Conservation (phyloP, 352 stramenopile species). For the Pythium aristosporum region DNA sequence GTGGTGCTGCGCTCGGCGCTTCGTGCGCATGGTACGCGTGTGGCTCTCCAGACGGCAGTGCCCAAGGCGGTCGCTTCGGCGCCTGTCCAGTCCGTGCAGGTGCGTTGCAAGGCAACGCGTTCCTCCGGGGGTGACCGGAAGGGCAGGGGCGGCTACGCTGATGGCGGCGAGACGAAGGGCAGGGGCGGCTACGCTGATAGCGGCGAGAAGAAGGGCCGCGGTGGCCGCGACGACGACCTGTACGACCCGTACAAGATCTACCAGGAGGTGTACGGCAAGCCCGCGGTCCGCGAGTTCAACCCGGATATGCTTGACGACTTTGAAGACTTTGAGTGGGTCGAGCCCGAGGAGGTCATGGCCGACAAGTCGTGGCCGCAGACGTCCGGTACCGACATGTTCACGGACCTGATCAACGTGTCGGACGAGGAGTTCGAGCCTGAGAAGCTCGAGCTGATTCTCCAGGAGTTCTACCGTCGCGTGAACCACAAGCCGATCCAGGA, state of each 20-base stretch:
- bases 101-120: conserved; percentile 21
- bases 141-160: no score
- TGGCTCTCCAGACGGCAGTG: conserved; percentile 7
- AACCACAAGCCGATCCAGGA: conserved; percentile 73
- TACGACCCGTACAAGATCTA: conserved; percentile 86
- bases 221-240: conserved; percentile 34
- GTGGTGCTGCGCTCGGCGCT: conserved; percentile 42
- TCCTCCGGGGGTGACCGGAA: neutral
- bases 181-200: no score
- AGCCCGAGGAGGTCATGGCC: conserved; percentile 81
- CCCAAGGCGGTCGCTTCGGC: neutral
- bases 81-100: conserved; percentile 8
- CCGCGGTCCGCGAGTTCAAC: conserved; percentile 82
- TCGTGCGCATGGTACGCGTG: conserved; percentile 22
- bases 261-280: conserved; percentile 65
- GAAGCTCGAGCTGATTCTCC: conserved; percentile 66
- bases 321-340: conserved; percentile 65
- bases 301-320: conserved; percentile 57
- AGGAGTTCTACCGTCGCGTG: conserved; percentile 75
- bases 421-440: conserved; percentile 48
- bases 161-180: no score
- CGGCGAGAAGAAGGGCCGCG: conserved; percentile 16
- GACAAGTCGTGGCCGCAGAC: conserved; percentile 88
- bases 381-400: conserved; percentile 74
- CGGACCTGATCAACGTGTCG: conserved; percentile 80